Evolutionary conservation across 2,329 filamentous ascomycete species (phyloP).

Genomic region (Lizonia empirigonia): DNA sequence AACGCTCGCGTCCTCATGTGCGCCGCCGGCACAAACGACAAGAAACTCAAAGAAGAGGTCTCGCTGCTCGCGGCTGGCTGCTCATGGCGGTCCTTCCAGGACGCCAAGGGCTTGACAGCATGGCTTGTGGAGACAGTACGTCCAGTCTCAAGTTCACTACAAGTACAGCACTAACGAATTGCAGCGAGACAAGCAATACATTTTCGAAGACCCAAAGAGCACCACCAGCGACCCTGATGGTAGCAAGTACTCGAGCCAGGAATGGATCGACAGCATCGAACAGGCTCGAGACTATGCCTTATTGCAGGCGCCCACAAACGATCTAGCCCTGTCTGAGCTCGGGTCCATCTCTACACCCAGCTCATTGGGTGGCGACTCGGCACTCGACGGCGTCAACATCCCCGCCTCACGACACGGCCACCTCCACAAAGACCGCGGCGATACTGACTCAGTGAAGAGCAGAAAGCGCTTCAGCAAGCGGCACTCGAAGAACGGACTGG

Average conservation of each 20-base stretch:
- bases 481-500: conserved; percentile 92
- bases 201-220: conserved; percentile 90
- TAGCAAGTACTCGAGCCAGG: conserved; percentile 73
- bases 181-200: conserved; percentile 85
- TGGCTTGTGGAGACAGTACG: conserved; percentile 95
- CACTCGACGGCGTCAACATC: conserved; percentile 53
- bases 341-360: conserved; percentile 74
- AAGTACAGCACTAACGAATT: conserved; percentile 3
- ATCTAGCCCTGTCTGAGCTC: conserved; percentile 53
- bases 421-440: conserved; percentile 55
- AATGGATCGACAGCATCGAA: conserved; percentile 91
- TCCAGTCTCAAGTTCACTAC: conserved; percentile 24
- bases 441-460: conserved; percentile 62
- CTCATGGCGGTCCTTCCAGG: conserved; percentile 77
- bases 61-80: conserved; percentile 78
- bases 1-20: conserved; percentile 88
- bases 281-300: conserved; percentile 83
- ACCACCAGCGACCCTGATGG: conserved; percentile 67
- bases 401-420: conserved; percentile 59
- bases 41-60: conserved; percentile 91
- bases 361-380: conserved; percentile 66
- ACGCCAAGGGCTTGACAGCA: conserved; percentile 83
- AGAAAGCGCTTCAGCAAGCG: conserved; percentile 82
- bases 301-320: conserved; percentile 69
- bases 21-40: conserved; percentile 91